Base-by-base conservation (phyloP, 2,329 filamentous ascomycete species). In the Westerdykella sp. region DNA sequence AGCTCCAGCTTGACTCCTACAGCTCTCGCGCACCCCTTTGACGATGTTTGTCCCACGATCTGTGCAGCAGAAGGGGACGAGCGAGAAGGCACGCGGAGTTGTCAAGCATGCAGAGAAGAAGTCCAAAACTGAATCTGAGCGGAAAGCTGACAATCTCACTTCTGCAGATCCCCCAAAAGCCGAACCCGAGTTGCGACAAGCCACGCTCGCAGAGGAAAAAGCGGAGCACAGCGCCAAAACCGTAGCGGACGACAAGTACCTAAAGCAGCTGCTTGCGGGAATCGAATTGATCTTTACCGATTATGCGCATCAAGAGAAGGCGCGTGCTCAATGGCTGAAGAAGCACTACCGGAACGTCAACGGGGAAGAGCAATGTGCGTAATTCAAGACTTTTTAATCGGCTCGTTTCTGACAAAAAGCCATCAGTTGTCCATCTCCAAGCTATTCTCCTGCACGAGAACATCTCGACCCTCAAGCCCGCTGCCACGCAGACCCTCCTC, bases 241-340 rank as follows among this genome's bases (percentile, higher is more conserved):
- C 4, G 14, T 13, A 36, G 36, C 59, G 25, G 56, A 53, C 1
- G 30, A 51, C 15, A 59, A 63, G 18, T 65, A 63, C 40, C 37
- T 67, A 39, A 54, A 48, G 28, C 54, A 62, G 38, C 39, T 66
- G 30, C 51, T 55, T 40, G 56, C 53, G 35, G 63, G 61, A 11
- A 49, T 65, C 7, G 60, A 65, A 38, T 39, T 67, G 34, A 54
- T 65, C 38, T 65, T 67, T 41, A 60, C 59, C 42, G 62, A 65
- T 40, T 65, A 66, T 41, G 63, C 63, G n/a, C 57, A 56, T 37
- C 59, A 65, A 23, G 54, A 65, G 30, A 41, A 55, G 25, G 25
- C 4, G 25, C 7, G 25, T 28, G 25, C 11, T 28, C 25, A 28
- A 28, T 28, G 25, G 25, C 25, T 28, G 25, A 9, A 51, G 16